A percentile compares a stretch with the other conserved stretches of the same genome.
phyloP scores from a whole-genome alignment of 192 early-diverging fungal genomes.

The Thamnidium elegans region DNA sequence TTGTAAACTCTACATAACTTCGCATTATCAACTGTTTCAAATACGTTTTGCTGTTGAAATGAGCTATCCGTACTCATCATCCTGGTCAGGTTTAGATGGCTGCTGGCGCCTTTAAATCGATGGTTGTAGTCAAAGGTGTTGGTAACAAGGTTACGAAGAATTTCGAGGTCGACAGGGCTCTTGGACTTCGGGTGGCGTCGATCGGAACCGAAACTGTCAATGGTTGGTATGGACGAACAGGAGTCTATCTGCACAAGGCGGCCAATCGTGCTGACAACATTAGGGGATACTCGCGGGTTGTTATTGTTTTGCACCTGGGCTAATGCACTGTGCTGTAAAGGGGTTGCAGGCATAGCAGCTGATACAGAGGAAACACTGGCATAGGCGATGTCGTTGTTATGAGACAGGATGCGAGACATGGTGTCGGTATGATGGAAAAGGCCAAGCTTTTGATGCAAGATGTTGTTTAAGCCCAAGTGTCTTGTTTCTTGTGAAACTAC shows the following conservation, averaged over 20 bases:
- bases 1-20: neutral
- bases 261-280: slow-evolving; percentile 11
- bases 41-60: neutral
- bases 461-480: slow-evolving; percentile 45
- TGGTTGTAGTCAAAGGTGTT: too few relatives aligned
- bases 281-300: neutral
- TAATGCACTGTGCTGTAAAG: neutral
- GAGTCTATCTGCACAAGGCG: slow-evolving; percentile 18
- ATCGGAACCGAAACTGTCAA: too few relatives aligned
- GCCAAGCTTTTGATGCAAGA: slow-evolving; percentile 61
- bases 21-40: slow-evolving; percentile 1
- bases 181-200: neutral
- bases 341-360: neutral
- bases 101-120: neutral
- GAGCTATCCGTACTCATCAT: neutral
- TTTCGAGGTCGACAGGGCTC: neutral
- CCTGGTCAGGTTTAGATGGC: neutral
- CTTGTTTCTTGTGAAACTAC: slow-evolving; percentile 49
- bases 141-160: too few relatives aligned
- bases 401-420: slow-evolving; percentile 24
- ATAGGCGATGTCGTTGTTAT: neutral
- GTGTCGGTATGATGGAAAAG: slow-evolving; percentile 50
- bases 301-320: neutral
- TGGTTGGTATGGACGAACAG: too few relatives aligned
- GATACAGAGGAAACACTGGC: neutral